These are phyloP conservation scores for Nannizzia gypsea DNA, from an alignment of 2,329 filamentous ascomycete species.

Conservation along the genomic window DNA sequence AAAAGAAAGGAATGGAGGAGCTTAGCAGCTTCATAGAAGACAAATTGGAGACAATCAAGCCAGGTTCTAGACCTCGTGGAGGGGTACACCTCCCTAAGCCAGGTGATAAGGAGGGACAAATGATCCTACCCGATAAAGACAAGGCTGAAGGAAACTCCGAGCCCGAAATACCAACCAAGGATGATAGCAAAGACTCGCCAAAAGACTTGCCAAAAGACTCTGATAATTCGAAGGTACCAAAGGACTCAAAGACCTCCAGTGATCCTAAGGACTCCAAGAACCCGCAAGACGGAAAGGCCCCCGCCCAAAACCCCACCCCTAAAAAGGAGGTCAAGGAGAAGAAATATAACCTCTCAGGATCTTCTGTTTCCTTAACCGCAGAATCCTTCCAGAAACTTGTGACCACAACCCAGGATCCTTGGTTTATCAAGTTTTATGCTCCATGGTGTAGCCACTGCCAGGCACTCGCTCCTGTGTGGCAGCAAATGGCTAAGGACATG, in stretches of 20 bases:
- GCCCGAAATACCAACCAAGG: not conserved
- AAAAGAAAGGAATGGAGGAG: constrained; percentile 53
- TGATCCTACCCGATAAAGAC: constrained; percentile 31
- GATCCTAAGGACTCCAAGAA: constrained; percentile 26
- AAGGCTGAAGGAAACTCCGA: not conserved
- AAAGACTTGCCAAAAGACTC: not conserved
- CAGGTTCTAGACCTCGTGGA: constrained; percentile 61
- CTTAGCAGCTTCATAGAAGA: constrained; percentile 64
- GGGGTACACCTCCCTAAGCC: constrained; percentile 58
- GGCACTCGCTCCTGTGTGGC: constrained; percentile 81
- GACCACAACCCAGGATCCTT: constrained; percentile 76
- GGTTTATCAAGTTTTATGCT: constrained; percentile 98
- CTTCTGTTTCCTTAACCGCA: constrained; percentile 62
- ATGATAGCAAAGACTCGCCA: not conserved
- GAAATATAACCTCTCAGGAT: constrained; percentile 60
- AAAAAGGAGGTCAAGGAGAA: not conserved
- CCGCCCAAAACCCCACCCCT: constrained; percentile 25
- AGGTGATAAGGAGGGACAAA: constrained; percentile 46
- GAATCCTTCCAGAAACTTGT: constrained; percentile 80
- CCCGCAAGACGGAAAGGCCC: constrained; percentile 31
- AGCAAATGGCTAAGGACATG: constrained; percentile 82
- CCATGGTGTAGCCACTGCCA: constrained; percentile 97
- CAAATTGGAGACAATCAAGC: constrained; percentile 62
- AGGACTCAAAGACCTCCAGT: not conserved
- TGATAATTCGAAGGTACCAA: not conserved